A percentile compares a stretch with the other conserved stretches of the same genome.
Conservation (phyloP, 345 rosid species). For the Ceriops tagal region DNA sequence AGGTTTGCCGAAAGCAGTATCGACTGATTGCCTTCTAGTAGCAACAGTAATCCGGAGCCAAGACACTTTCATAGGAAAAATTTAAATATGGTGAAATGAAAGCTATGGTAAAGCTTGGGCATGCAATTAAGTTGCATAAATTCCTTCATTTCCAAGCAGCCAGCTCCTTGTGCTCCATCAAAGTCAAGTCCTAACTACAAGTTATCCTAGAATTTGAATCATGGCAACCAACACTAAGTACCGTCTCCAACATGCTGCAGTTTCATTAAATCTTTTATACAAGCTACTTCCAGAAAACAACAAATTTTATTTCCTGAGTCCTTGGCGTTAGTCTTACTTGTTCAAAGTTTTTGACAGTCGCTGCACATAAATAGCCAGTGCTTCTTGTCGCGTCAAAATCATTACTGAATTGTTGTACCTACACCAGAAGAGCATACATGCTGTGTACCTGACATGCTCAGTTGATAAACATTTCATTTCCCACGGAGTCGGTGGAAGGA, state of each 20-base stretch:
- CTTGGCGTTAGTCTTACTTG: constrained; percentile 39
- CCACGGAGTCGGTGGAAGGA: background rate
- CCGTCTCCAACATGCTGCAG: background rate
- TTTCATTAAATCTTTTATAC: background rate
- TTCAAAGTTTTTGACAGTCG: constrained; percentile 73
- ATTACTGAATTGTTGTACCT: constrained; percentile 63
- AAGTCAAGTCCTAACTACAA: no score
- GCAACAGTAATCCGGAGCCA: background rate
- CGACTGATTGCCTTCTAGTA: background rate
- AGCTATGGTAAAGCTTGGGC: background rate
- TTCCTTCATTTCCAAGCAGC: background rate
- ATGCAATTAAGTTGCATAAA: background rate
- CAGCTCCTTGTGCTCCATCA: no score
- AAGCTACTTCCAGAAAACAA: background rate
- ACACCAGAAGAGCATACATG: constrained; percentile 5
- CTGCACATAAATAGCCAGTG: constrained; percentile 83
- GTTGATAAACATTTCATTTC: no score
- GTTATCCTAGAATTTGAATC: no score
- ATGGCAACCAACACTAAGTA: no score
- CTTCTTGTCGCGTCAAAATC: constrained; percentile 88
- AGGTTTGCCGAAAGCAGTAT: background rate
- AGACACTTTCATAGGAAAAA: background rate
- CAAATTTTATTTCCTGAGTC: background rate
- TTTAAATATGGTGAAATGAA: background rate
- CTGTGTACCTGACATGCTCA: background rate